A percentile compares a stretch with the other conserved stretches of the same genome.
These are phyloP conservation scores for Ormosia emarginata DNA, from an alignment of 306 rosid genomes.

Conservation along the genomic window DNA sequence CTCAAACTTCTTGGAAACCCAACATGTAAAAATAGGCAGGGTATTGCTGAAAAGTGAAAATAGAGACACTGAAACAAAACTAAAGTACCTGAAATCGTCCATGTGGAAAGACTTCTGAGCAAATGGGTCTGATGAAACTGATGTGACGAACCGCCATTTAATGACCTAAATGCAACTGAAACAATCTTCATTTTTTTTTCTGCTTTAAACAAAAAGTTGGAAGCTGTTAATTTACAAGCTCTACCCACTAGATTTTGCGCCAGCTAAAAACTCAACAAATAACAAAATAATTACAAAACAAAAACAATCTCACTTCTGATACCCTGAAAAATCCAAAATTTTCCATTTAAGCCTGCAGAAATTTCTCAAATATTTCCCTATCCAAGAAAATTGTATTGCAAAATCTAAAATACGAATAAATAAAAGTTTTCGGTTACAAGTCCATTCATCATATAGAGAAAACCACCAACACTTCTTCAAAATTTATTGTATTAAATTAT, in stretches of 20 bases:
- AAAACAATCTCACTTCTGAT: not conserved
- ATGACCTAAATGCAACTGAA: conserved; percentile 32
- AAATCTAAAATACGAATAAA: not conserved
- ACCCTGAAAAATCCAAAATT: not conserved
- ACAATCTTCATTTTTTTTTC: conserved; percentile 31
- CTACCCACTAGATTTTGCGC: not conserved
- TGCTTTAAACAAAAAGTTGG: not conserved
- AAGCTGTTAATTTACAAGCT: not conserved
- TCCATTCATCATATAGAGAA: too few relatives aligned
- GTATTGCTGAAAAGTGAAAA: not conserved
- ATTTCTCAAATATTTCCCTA: not conserved
- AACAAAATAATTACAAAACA: not conserved
- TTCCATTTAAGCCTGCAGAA: not conserved
- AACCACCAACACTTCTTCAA: too few relatives aligned
- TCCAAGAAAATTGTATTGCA: not conserved
- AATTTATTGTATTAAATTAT: too few relatives aligned
- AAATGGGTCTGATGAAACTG: conserved; percentile 13
- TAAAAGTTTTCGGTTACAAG: not conserved
- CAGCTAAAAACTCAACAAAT: not conserved
- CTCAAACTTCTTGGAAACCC: not conserved
- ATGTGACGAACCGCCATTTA: conserved; percentile 5
- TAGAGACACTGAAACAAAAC: not conserved
- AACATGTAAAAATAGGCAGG: not conserved
- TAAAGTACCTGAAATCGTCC: conserved; percentile 26
- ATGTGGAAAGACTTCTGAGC: conserved; percentile 32